Percentiles rank a stretch among this genome's conserved stretches.
Evolutionary conservation across 225 moss, liverwort and hornwort genomes (phyloP).

Genomic region (Climacium dendroides): DNA sequence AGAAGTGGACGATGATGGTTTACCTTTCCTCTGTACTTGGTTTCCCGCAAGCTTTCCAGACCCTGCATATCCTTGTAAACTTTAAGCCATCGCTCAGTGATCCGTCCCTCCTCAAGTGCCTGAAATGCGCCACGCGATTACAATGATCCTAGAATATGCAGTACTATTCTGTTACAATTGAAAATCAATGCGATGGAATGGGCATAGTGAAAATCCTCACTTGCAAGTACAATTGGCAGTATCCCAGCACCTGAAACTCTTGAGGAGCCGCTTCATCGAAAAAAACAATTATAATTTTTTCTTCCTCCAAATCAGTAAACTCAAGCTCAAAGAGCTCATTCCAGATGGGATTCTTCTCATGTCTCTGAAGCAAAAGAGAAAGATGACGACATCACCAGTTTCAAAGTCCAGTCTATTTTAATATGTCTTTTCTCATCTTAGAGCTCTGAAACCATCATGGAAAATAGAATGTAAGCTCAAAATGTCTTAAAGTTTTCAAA

Average conservation of each 20-base stretch:
- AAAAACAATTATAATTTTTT: conserved; percentile 54
- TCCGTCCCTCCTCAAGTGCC: conserved; percentile 52
- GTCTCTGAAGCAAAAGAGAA: conserved; percentile 12
- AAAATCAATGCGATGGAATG: not conserved
- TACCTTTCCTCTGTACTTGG: conserved; percentile 86
- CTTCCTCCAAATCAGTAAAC: conserved; percentile 61
- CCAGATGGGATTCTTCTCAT: conserved; percentile 66
- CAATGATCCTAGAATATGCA: not conserved
- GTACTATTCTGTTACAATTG: not conserved
- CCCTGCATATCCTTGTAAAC: conserved; percentile 48
- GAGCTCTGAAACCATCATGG: not conserved
- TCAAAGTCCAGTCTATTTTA: not conserved
- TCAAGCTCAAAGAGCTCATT: conserved; percentile 90
- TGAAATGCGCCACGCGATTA: conserved; percentile 9
- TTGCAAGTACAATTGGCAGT: conserved; percentile 62
- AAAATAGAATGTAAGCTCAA: not conserved
- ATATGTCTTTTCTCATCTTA: not conserved
- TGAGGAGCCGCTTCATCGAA: conserved; percentile 61
- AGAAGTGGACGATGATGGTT: not conserved
- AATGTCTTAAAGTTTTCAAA: not conserved
- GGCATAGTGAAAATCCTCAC: conserved; percentile 6
- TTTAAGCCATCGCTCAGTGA: conserved; percentile 68
- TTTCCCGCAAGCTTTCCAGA: conserved; percentile 33
- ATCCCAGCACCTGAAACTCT: conserved; percentile 71
- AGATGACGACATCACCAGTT: not conserved